Percentiles rank a stretch among this genome's conserved stretches.
Conservation (phyloP, 1,284 basidiomycete genomes). For the Sanghuangporus sanghuang region DNA sequence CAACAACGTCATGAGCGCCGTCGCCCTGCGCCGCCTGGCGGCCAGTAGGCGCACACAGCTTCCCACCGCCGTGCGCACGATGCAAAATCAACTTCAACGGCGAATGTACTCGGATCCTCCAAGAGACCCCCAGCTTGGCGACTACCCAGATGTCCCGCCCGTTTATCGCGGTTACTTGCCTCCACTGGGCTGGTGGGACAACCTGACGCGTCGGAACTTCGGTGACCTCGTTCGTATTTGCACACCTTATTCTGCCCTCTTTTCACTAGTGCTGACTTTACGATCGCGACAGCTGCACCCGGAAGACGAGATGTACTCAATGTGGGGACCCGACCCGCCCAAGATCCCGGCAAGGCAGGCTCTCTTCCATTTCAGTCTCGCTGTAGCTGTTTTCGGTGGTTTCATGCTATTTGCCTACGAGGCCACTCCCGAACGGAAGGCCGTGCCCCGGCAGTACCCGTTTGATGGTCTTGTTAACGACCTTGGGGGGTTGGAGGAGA, state of each 20-base stretch:
- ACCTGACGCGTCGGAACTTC: slow-evolving; percentile 78
- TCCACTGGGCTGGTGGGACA: slow-evolving; percentile 78
- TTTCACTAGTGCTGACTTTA: background rate
- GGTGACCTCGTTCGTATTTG: slow-evolving; percentile 66
- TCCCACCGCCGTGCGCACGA: background rate
- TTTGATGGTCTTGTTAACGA: slow-evolving; percentile 66
- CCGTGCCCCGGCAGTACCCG: slow-evolving; percentile 66
- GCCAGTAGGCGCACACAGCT: slow-evolving; percentile 13
- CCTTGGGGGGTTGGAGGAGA: slow-evolving; percentile 68
- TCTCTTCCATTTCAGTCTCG: slow-evolving; percentile 58
- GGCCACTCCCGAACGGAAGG: slow-evolving; percentile 53
- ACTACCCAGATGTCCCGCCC: slow-evolving; percentile 75
- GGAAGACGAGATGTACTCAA: slow-evolving; percentile 76
- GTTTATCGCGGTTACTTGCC: slow-evolving; percentile 64
- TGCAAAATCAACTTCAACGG: slow-evolving; percentile 21
- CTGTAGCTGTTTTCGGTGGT: slow-evolving; percentile 51
- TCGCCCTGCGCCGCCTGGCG: slow-evolving; percentile 9
- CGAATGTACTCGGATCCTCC: slow-evolving; percentile 26
- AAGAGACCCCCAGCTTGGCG: slow-evolving; percentile 60
- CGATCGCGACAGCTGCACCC: slow-evolving; percentile 44
- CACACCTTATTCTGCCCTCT: background rate
- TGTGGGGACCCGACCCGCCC: slow-evolving; percentile 85
- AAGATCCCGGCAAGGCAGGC: slow-evolving; percentile 52
- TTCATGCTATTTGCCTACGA: slow-evolving; percentile 54
- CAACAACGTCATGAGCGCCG: slow-evolving; percentile 13